Evolutionary conservation across 805 yeast genomes (phyloP).

Genomic region (Debaryomyces tyrocola): DNA sequence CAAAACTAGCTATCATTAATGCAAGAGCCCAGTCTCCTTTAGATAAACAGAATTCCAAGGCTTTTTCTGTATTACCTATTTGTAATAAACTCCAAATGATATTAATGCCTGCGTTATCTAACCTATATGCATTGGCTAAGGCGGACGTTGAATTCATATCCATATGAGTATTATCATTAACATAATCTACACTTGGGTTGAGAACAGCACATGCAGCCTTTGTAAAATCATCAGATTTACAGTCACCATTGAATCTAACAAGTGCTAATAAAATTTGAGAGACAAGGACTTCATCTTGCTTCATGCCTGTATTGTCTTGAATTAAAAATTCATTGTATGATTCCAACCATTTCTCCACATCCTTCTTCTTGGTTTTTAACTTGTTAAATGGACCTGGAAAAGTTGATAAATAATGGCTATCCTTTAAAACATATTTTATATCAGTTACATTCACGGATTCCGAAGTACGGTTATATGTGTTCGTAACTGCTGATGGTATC

Average conservation of each 20-base stretch:
- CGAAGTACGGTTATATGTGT: slow-evolving; percentile 31
- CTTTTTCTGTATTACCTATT: slow-evolving; percentile 65
- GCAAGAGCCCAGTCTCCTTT: slow-evolving; percentile 79
- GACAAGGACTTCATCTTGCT: slow-evolving; percentile 20
- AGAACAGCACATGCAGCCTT: slow-evolving; percentile 35
- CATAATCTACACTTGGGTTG: slow-evolving; percentile 42
- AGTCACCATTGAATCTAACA: slow-evolving; percentile 30
- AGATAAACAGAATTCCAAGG: slow-evolving; percentile 60
- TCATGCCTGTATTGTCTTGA: neutral
- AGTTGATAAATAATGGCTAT: slow-evolving; percentile 25
- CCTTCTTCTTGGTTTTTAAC: slow-evolving; percentile 60
- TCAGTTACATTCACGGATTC: slow-evolving; percentile 35
- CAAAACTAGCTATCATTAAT: slow-evolving; percentile 62
- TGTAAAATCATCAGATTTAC: slow-evolving; percentile 25
- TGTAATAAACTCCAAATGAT: slow-evolving; percentile 43
- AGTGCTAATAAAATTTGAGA: slow-evolving; percentile 29
- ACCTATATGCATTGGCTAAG: slow-evolving; percentile 41
- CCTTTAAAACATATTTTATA: slow-evolving; percentile 17
- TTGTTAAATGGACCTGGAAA: slow-evolving; percentile 72
- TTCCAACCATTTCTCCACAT: slow-evolving; percentile 61
- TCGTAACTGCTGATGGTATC: slow-evolving; percentile 25
- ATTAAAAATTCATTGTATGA: slow-evolving; percentile 17
- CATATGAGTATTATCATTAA: slow-evolving; percentile 9
- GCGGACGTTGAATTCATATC: slow-evolving; percentile 11
- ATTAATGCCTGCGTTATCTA: slow-evolving; percentile 39